Evolutionary conservation across 345 rosid genomes (phyloP).

Genomic region (Geranium rotundifolium): DNA sequence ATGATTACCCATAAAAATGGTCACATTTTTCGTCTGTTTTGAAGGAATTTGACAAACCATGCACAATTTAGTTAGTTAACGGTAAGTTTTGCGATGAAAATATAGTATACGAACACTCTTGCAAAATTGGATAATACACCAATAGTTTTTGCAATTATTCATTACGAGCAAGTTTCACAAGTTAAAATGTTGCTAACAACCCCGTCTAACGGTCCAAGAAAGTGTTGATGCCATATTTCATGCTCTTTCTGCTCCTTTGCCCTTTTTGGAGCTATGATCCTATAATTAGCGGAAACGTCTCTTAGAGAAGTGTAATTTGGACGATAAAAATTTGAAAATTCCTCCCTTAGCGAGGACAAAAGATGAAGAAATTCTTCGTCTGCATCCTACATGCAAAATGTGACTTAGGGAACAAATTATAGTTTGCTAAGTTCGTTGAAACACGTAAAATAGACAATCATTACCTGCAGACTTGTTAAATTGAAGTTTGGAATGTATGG

Average conservation of each 20-base stretch:
- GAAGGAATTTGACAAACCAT: no score
- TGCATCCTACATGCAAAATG: conserved; percentile 52
- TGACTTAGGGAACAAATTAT: conserved; percentile 8
- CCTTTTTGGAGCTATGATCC: conserved; percentile 33
- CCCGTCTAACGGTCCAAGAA: conserved; percentile 81
- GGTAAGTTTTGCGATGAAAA: no score
- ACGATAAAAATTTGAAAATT: conserved; percentile 43
- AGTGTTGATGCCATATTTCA: conserved; percentile 68
- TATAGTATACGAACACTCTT: no score
- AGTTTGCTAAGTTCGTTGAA: conserved; percentile 1
- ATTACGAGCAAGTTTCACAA: conserved; percentile 63
- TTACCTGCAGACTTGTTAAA: conserved; percentile 74
- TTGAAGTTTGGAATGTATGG: conserved; percentile 46
- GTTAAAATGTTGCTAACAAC: conserved; percentile 54
- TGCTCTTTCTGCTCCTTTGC: conserved; percentile 32
- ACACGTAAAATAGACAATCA: conserved; percentile 3
- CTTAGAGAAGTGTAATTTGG: conserved; percentile 33
- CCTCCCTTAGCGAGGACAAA: conserved; percentile 61
- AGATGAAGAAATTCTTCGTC: conserved; percentile 85
- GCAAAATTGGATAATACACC: no score
- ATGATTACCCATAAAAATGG: not conserved
- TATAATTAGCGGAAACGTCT: no score
- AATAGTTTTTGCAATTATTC: no score
- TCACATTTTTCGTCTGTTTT: no score
- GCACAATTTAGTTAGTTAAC: no score